These are phyloP conservation scores for Naganishia cerealis DNA, from an alignment of 1,284 basidiomycete species.

Conservation along the genomic window DNA sequence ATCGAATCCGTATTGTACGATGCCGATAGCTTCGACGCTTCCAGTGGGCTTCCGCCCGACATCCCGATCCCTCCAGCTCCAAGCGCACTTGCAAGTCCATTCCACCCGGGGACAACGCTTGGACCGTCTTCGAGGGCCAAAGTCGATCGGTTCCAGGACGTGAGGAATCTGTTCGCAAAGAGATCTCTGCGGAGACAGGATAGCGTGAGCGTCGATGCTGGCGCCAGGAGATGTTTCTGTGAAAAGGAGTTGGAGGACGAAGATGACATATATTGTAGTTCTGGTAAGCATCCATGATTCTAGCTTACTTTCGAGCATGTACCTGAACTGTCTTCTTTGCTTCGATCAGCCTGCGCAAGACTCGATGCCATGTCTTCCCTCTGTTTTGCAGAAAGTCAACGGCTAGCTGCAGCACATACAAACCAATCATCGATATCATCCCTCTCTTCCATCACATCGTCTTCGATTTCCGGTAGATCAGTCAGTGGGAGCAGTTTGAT, in stretches of 20 bases:
- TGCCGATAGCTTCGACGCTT: neutral
- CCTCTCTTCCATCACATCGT: conserved; percentile 35
- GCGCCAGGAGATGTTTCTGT: conserved; percentile 44
- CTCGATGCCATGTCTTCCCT: conserved; percentile 52
- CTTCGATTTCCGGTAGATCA: conserved; percentile 13
- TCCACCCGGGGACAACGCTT: conserved; percentile 25
- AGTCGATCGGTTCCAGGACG: conserved; percentile 23
- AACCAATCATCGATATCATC: conserved; percentile 34
- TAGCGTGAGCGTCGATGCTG: neutral
- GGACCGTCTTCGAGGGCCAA: conserved; percentile 1
- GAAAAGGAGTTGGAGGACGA: conserved; percentile 39
- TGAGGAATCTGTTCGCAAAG: conserved; percentile 21
- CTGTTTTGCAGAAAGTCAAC: conserved; percentile 43
- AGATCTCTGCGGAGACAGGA: conserved; percentile 13
- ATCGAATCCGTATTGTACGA: neutral
- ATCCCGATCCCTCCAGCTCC: conserved; percentile 3
- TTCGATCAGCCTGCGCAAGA: conserved; percentile 47
- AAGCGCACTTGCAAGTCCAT: conserved; percentile 16
- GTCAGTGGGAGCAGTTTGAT: neutral
- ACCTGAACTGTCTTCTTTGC: neutral
- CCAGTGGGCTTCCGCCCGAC: conserved; percentile 3
- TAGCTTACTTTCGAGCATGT: no score
- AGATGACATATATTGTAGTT: conserved; percentile 50
- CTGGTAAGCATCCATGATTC: conserved; percentile 39
- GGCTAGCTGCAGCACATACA: conserved; percentile 20